Evolutionary conservation across 2,329 filamentous ascomycete genomes (phyloP).

Genomic region (Aaosphaeria pasadenensis): DNA sequence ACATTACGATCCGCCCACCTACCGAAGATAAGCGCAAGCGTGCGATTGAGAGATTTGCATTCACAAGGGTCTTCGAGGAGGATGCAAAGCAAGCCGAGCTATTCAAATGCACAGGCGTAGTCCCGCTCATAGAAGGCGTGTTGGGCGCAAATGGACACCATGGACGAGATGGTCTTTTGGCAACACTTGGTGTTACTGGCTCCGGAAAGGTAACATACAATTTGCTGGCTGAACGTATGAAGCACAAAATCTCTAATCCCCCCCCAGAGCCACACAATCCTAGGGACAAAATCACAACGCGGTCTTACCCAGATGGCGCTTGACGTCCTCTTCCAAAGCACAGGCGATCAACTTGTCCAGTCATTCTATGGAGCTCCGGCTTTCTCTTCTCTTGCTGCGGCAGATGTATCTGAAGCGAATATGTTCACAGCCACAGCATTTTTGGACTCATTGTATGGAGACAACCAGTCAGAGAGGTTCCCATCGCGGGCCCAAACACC

Average conservation of each 20-base stretch:
- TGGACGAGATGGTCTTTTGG: slow-evolving; percentile 83
- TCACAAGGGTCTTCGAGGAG: slow-evolving; percentile 91
- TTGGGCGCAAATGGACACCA: slow-evolving; percentile 69
- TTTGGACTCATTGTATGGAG: slow-evolving; percentile 74
- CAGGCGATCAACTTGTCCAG: slow-evolving; percentile 69
- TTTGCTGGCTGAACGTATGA: too few species aligned
- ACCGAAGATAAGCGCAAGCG: slow-evolving; percentile 79
- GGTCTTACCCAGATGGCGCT: slow-evolving; percentile 89
- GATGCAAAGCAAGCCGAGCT: slow-evolving; percentile 79
- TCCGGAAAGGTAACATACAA: slow-evolving; percentile 77
- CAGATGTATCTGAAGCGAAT: slow-evolving; percentile 78
- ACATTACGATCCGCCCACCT: slow-evolving; percentile 58
- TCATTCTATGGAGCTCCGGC: slow-evolving; percentile 54
- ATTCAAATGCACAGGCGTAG: slow-evolving; percentile 75
- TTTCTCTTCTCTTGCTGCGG: slow-evolving; percentile 70
- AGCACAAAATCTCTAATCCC: neutral
- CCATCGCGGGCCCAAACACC: slow-evolving; percentile 46
- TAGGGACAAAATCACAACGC: slow-evolving; percentile 81
- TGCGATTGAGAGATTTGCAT: slow-evolving; percentile 89
- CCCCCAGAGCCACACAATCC: slow-evolving; percentile 86
- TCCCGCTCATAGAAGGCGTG: slow-evolving; percentile 76
- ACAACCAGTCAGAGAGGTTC: slow-evolving; percentile 56
- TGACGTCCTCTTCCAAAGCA: slow-evolving; percentile 82
- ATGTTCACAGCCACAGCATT: slow-evolving; percentile 73
- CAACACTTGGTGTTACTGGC: slow-evolving; percentile 89